phyloP scores from a whole-genome alignment of 345 rosid species.

The Ceriops zippeliana region DNA sequence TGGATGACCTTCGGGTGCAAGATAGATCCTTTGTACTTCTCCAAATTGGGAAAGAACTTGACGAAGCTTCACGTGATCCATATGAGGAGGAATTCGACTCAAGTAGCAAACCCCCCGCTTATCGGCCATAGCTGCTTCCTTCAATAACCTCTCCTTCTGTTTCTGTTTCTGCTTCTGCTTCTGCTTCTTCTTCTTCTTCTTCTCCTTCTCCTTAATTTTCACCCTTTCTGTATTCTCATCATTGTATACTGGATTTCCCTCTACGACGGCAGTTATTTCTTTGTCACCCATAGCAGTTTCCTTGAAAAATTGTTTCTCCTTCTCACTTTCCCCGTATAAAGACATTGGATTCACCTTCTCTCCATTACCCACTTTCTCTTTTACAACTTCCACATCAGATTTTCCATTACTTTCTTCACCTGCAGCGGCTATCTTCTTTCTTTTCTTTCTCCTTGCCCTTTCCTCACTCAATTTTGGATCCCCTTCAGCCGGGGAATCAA shows the following conservation, averaged over 20 bases:
- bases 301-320: background rate
- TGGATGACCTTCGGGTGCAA: conserved; percentile 61
- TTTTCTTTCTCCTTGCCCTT: conserved; percentile 4
- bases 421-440: background rate
- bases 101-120: conserved; percentile 86
- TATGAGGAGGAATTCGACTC: conserved; percentile 89
- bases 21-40: conserved; percentile 77
- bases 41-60: conserved; percentile 74
- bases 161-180: conserved; percentile 36
- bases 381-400: conserved; percentile 1
- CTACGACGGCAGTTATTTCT: background rate
- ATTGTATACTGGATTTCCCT: background rate
- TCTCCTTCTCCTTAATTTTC: conserved; percentile 1
- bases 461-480: conserved; percentile 1
- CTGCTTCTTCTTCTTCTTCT: conserved; percentile 6
- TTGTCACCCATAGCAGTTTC: conserved; percentile 3
- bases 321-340: background rate
- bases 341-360: conserved; percentile 2
- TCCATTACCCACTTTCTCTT: conserved; percentile 14
- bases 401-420: background rate
- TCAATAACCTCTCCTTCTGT: conserved; percentile 43
- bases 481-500: background rate
- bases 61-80: conserved; percentile 84
- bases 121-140: conserved; percentile 55
- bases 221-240: background rate